phyloP scores from a whole-genome alignment of 495 filamentous ascomycete genomes.

The Symbiotaphrina buchneri region DNA sequence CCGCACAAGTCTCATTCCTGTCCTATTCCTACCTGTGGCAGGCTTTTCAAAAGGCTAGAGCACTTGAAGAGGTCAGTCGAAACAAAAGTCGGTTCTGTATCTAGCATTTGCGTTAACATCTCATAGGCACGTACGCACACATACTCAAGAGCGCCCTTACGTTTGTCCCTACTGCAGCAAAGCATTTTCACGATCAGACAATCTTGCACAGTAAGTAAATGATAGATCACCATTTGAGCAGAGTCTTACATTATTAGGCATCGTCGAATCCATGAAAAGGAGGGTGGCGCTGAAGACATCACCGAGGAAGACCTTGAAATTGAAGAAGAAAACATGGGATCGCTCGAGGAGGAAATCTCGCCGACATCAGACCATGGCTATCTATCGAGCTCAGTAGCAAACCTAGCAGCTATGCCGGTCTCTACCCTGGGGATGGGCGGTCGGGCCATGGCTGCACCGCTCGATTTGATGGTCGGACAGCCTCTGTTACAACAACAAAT shows the following conservation, averaged over 20 bases:
- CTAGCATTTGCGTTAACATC: conserved; percentile 21
- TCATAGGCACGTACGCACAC: conserved; percentile 87
- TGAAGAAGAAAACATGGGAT: conserved; percentile 27
- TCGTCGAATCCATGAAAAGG: conserved; percentile 79
- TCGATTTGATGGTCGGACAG: conserved; percentile 15
- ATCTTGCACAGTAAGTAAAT: conserved; percentile 76
- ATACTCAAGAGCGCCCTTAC: conserved; percentile 97
- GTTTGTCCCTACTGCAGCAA: conserved; percentile 94
- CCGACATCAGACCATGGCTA: conserved; percentile 33
- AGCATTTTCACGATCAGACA: conserved; percentile 94
- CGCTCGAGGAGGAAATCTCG: conserved; percentile 36
- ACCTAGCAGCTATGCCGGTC: conserved; percentile 14
- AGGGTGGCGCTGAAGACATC: conserved; percentile 32
- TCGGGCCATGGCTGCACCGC: conserved; percentile 21
- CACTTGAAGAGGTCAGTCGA: conserved; percentile 86
- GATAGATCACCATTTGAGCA: conserved; percentile 10
- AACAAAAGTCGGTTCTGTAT: conserved; percentile 9
- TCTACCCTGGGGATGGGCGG: conserved; percentile 17
- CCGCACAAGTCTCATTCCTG: conserved; percentile 95
- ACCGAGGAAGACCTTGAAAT: conserved; percentile 17
- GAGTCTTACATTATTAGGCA: conserved; percentile 36
- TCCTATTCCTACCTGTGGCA: conserved; percentile 93
- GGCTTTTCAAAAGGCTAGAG: conserved; percentile 95
- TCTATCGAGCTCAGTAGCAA: conserved; percentile 11
- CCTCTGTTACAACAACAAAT: conserved; percentile 14